A percentile compares a stretch with the other conserved stretches of the same genome.
These are phyloP conservation scores for Aureobasidium pullulans DNA, from an alignment of 2,329 filamentous ascomycete genomes.

Conservation along the genomic window DNA sequence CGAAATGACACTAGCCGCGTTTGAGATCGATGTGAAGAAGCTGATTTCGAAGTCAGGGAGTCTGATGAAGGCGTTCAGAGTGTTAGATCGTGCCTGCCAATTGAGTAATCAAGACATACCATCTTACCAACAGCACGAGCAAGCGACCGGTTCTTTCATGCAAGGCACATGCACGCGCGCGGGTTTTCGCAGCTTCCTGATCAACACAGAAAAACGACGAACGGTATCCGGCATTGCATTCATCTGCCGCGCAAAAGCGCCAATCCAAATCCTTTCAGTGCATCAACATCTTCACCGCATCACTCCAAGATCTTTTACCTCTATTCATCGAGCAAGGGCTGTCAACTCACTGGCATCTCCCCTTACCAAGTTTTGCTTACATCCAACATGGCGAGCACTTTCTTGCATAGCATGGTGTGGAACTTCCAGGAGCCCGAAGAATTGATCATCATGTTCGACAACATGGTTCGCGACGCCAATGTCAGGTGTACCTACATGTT, in stretches of 20 bases:
- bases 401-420: conserved; percentile 24
- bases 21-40: neutral
- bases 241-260: neutral
- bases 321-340: neutral
- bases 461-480: conserved; percentile 12
- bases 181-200: neutral
- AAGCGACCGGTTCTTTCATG: neutral
- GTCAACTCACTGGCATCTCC: neutral
- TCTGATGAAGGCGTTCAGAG: neutral
- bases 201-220: neutral
- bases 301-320: neutral
- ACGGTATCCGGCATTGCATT: neutral
- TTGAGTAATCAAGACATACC: neutral
- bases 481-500: conserved; percentile 7
- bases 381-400: conserved; percentile 20
- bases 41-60: neutral
- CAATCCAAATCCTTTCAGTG: neutral
- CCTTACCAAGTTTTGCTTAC: neutral
- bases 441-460: conserved; percentile 20
- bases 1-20: neutral
- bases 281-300: neutral
- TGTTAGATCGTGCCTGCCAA: neutral
- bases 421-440: conserved; percentile 18
- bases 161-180: neutral
- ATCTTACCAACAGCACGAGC: neutral